Base-by-base conservation (phyloP, 495 filamentous ascomycete genomes). In the Tuber indicum region DNA sequence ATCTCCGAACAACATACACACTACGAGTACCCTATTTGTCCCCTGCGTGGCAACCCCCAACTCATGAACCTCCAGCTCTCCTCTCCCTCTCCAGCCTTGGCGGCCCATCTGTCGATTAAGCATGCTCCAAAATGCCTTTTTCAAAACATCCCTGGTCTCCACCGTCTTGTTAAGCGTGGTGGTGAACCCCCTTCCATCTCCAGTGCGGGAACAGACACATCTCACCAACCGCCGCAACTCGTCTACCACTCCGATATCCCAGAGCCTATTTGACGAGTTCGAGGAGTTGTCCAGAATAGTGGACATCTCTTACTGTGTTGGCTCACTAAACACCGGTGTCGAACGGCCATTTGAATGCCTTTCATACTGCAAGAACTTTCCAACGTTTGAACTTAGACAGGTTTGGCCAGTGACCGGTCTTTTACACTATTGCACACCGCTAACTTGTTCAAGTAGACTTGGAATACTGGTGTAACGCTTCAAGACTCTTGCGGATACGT, bases 401-500 rank as follows among this genome's bases (percentile, higher is more conserved):
- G 90, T 91, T 82, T 79, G 86, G 76, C 58, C 43, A 45, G 43
- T 9, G 2, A 32, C 32, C 39, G 70, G 43, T 10, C 36, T 14
- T 19, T n/a, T 32, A 4, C 16, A 4, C 41, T n/a, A 41, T n/a
- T 26, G 32, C 46, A 10, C 9, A 49, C 23, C 12, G 43, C 66
- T 76, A 36, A 73, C 7, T 41, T 70, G 42, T 42, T 74, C 19
- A 32, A 74, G 26, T 77, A 91, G 87, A 93, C 94, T 69, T 99
- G 93, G 92, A 94, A 95, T 81, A 97, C 96, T 0, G 96, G 96
- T 8, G 86, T 91, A 19, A 86, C 97, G 26, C 86, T 98, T 80
- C 92, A 92, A 70, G 96, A 98, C 84, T 95, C 92, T 77, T 98
- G 94, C 84, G 96, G 96, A 76, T 99, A 96, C 85, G 89, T 99